A percentile compares a stretch with the other conserved stretches of the same genome.
Conservation (phyloP, 345 rosid species). For the Eucalyptus cloeziana region DNA sequence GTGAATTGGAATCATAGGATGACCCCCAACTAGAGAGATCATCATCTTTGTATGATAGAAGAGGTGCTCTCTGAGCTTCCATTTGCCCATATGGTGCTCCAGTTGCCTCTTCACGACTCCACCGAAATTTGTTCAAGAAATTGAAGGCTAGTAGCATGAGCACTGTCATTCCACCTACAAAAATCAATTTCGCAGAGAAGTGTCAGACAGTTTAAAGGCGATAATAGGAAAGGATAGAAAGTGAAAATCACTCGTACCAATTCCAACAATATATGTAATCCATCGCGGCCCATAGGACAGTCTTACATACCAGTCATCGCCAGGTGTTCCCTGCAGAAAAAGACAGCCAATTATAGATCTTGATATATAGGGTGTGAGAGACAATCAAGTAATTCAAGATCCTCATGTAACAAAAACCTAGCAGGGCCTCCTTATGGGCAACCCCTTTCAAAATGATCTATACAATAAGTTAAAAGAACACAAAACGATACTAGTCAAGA, state of each 20-base stretch:
- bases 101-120: constrained; percentile 18
- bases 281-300: constrained; percentile 86
- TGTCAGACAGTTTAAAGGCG: background rate
- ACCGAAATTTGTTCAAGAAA: constrained; percentile 48
- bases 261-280: constrained; percentile 78
- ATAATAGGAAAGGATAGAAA: background rate
- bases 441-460: background rate
- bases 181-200: background rate
- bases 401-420: background rate
- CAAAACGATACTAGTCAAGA: background rate
- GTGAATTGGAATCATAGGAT: constrained; percentile 70
- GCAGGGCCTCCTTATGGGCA: background rate
- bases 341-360: background rate
- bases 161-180: constrained; percentile 53
- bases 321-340: constrained; percentile 25
- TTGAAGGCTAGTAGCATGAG: constrained; percentile 49
- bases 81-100: constrained; percentile 14
- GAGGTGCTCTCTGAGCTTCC: constrained; percentile 53
- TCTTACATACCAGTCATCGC: constrained; percentile 54
- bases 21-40: constrained; percentile 94
- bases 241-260: constrained; percentile 29
- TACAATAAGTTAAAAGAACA: background rate
- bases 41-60: constrained; percentile 68
- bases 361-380: background rate
- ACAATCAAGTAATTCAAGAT: background rate